Base-by-base conservation (phyloP, 2,329 filamentous ascomycete species). In the Lithohypha guttulata region DNA sequence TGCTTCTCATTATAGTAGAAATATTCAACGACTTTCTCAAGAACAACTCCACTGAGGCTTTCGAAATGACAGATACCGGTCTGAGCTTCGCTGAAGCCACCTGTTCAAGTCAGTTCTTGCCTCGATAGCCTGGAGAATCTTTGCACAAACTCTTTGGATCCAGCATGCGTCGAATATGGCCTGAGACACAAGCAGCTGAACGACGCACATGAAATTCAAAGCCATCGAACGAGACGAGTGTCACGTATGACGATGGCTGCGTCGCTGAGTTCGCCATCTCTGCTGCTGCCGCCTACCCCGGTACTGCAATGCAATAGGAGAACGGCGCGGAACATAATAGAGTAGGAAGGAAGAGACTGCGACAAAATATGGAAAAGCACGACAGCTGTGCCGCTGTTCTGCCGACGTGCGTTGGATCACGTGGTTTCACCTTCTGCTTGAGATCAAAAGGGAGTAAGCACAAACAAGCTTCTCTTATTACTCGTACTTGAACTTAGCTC, bases 21-120 rank as follows among this genome's bases (percentile, higher is more conserved):
- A 53, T 81, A 81, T 55, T 80, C 75, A 66, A 76, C 80, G 38
- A 81, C 74, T 56, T 79, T 79, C 53, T 81, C 77, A 2, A 81
- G 64, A 8, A 79, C 68, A 18, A 77, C 58, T 19, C 71, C 76
- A 50, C 73, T 79, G 53, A 80, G 71, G 27, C 72, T 76, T 41
- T 76, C 70, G 17, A 81, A 65, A 2, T 65, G 62, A 45, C 75
- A 75, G 21, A 68, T 67, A 34, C 75, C 75, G 13, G 68, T 69
- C 10, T 69, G 58, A 0, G 71, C 69, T 57, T 81, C 77, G n/a
- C 65, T 61, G 51, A 79, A 80, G 42, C 70, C 72, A 52, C 66
- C 75, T 79, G 47, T 11, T 10, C 3, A 25, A 4, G 3, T 19
- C 3, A 36, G 34, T 18, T 37, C 4, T n/a, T 17, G n/a, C 17